phyloP scores from a whole-genome alignment of 2,329 filamentous ascomycete genomes.

The Akanthomyces muscarius region DNA sequence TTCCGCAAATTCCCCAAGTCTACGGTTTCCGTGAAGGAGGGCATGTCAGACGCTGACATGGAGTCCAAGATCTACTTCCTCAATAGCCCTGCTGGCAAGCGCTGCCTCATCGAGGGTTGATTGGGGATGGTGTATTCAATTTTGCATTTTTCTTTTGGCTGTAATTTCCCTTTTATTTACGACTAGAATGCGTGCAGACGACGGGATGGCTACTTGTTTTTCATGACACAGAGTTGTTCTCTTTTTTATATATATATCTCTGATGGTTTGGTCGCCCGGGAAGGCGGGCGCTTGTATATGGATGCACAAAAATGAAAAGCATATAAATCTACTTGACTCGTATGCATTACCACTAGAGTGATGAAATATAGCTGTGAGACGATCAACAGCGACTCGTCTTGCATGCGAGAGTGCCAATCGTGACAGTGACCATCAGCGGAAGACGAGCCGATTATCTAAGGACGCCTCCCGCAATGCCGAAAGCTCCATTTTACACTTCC shows the following conservation, averaged over 20 bases:
- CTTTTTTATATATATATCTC: not conserved
- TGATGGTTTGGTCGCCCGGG: not conserved
- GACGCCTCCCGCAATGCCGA: too few relatives aligned
- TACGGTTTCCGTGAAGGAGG: slow-evolving; percentile 29
- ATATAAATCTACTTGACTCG: not conserved
- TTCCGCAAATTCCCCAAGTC: slow-evolving; percentile 43
- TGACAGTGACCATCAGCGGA: too few relatives aligned
- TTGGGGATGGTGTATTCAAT: not conserved
- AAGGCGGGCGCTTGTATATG: not conserved
- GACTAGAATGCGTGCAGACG: not conserved
- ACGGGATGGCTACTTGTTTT: not conserved
- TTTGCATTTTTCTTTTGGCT: not conserved
- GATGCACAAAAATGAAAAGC: not conserved
- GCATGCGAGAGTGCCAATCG: too few relatives aligned
- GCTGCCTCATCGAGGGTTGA: slow-evolving; percentile 28
- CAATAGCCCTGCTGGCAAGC: slow-evolving; percentile 27
- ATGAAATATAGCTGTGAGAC: not conserved
- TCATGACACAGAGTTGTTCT: not conserved
- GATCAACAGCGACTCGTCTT: not conserved
- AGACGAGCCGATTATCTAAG: too few relatives aligned
- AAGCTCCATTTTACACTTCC: too few relatives aligned
- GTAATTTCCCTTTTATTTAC: not conserved
- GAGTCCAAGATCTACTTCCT: slow-evolving; percentile 32
- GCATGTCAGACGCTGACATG: slow-evolving; percentile 36
- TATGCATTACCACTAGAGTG: not conserved